Percentiles rank a stretch among this genome's conserved stretches.
These are phyloP conservation scores for Saturnispora ahearnii DNA, from an alignment of 805 yeast species.

Conservation along the genomic window DNA sequence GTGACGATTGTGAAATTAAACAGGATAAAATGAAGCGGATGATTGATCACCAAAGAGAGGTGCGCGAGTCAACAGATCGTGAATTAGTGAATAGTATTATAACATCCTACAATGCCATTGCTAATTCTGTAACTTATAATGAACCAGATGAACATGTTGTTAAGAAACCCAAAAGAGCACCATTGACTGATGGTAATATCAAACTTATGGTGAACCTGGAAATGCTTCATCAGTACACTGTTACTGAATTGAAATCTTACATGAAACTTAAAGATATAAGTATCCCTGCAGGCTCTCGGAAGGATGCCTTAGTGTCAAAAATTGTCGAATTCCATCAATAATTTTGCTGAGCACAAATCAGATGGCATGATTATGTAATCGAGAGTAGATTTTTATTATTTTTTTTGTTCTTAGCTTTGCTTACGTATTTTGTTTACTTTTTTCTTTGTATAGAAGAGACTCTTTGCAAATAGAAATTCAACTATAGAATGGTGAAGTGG, in stretches of 20 bases:
- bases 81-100: constrained; percentile 15
- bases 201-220: constrained; percentile 1
- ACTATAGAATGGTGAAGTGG: constrained; percentile 16
- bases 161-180: neutral
- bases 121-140: constrained; percentile 11
- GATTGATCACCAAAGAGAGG: constrained; percentile 12
- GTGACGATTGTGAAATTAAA: constrained; percentile 8
- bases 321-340: constrained; percentile 23
- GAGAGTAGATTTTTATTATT: too few relatives aligned
- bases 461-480: neutral
- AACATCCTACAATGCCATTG: constrained; percentile 17
- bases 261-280: constrained; percentile 27
- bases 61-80: constrained; percentile 5
- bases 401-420: too few relatives aligned
- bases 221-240: constrained; percentile 27
- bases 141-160: neutral
- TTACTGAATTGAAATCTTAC: constrained; percentile 35
- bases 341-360: neutral
- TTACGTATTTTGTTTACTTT: neutral
- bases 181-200: neutral
- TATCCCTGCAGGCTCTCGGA: constrained; percentile 32
- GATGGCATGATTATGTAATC: too few relatives aligned
- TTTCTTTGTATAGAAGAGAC: neutral
- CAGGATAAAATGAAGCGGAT: constrained; percentile 18
- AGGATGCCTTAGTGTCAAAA: constrained; percentile 35